Base-by-base conservation (phyloP, 2,329 filamentous ascomycete genomes). In the Neofusicoccum sp. region DNA sequence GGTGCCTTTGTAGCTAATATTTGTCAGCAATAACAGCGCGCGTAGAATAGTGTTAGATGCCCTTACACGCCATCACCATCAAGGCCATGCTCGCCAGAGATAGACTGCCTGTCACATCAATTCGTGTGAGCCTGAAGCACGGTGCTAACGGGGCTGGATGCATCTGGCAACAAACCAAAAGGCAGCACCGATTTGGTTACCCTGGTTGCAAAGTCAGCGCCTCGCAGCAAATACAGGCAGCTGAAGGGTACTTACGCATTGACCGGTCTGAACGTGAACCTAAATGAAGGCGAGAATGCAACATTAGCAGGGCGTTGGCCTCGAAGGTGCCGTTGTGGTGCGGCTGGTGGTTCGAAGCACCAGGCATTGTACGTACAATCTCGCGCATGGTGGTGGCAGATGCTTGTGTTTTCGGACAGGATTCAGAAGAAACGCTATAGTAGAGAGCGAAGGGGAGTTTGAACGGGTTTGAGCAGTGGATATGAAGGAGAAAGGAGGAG, bases 141-240 rank as follows among this genome's bases (percentile, higher is more conserved):
- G 29, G 22, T 22, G 22, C 22, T 22, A 22, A 22, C 2, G 61
- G 45, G 16, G 43, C 36, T 16, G 52, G 16, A 12, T 41, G 50
- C 16, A 41, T 52, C 44, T 47, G 36, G 63, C 54, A 70, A 84
- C 87, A 72, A 83, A 92, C 90, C 95, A 99, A 88, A 99, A 99
- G 84, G 95, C 95, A 86, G 95, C 95, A 94, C 95, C 95, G 75
- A 98, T 97, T 92, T 99, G 95, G 91, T 99, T 99, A 88, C 95
- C 95, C 94, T 97, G 75, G 73, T 63, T 67, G 49, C 50, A 36
- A 50, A 64, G 62, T 56, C 39, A 59, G 56, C 54, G 37, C 33
- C 33, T 36, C 22, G 22, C 22, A 22, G 22, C 22, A 22, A 22
- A 22, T 22, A 22, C 22, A 22, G 22, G 22, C 22, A 22, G 22